Conservation (phyloP, 345 rosid species). For the Psidium guajava region DNA sequence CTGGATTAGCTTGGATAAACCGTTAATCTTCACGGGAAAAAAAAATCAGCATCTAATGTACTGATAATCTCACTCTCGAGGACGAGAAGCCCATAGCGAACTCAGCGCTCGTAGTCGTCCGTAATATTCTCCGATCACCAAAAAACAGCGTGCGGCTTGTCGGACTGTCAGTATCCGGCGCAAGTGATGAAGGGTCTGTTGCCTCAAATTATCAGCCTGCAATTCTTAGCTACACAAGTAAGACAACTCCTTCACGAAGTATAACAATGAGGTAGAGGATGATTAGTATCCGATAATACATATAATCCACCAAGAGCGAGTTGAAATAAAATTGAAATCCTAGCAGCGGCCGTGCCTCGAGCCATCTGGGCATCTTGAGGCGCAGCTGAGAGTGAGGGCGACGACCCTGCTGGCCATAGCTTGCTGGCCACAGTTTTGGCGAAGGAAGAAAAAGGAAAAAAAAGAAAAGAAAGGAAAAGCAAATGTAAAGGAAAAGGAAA, state of each 20-base stretch:
- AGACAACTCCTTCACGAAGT: conserved; percentile 3
- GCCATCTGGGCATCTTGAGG: no score
- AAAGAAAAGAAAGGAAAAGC: no score
- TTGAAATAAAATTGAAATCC: neutral
- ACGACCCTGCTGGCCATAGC: no score
- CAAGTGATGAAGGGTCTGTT: conserved; percentile 83
- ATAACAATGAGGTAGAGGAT: neutral
- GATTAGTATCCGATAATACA: neutral
- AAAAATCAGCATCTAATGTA: neutral
- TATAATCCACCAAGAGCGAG: neutral
- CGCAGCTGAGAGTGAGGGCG: no score
- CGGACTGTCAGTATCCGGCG: conserved; percentile 66
- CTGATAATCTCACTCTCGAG: conserved; percentile 61
- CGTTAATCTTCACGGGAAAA: neutral
- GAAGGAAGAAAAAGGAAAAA: no score
- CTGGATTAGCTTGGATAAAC: neutral
- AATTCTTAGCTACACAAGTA: neutral
- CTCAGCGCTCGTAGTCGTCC: conserved; percentile 84
- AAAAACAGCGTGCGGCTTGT: conserved; percentile 81
- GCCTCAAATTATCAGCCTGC: conserved; percentile 93
- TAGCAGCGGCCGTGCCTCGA: neutral
- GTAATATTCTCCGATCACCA: conserved; percentile 82
- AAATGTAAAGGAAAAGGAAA: no score
- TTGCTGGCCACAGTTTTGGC: no score
- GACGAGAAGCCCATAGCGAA: conserved; percentile 85